Evolutionary conservation across 2,329 filamentous ascomycete species (phyloP).

Genomic region (Nemania sp.): DNA sequence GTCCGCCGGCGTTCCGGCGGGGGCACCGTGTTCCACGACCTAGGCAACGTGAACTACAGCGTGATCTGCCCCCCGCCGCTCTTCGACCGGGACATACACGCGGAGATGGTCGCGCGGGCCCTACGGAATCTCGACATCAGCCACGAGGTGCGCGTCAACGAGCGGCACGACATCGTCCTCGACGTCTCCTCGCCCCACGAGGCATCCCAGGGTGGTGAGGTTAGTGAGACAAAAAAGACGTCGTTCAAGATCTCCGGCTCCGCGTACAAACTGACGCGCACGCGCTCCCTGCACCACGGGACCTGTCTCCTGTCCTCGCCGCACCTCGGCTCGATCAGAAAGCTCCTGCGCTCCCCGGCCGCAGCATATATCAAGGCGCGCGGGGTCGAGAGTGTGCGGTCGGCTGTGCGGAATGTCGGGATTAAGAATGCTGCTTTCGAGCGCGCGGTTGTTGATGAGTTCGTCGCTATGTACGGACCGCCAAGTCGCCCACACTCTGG

Average conservation of each 20-base stretch:
- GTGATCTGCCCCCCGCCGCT: constrained; percentile 77
- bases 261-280: constrained; percentile 87
- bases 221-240: too few species aligned
- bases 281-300: constrained; percentile 85
- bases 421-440: constrained; percentile 53
- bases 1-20: constrained; percentile 87
- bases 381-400: constrained; percentile 90
- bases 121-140: constrained; percentile 58
- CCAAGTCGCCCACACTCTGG: neutral
- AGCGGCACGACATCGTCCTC: constrained; percentile 85
- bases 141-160: constrained; percentile 73
- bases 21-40: constrained; percentile 91
- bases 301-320: constrained; percentile 82
- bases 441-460: constrained; percentile 64
- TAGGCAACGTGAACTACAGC: constrained; percentile 91
- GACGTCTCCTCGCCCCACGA: constrained; percentile 11
- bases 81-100: constrained; percentile 86
- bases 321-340: constrained; percentile 69
- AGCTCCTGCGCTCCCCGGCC: constrained; percentile 76
- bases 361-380: constrained; percentile 75
- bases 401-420: constrained; percentile 78
- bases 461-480: constrained; percentile 65
- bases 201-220: too few species aligned
- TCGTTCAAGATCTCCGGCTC: constrained; percentile 92
- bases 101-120: constrained; percentile 89